Base-by-base conservation (phyloP, 768 basidiomycete species). In the Tylopilus cervinicoccineus region DNA sequence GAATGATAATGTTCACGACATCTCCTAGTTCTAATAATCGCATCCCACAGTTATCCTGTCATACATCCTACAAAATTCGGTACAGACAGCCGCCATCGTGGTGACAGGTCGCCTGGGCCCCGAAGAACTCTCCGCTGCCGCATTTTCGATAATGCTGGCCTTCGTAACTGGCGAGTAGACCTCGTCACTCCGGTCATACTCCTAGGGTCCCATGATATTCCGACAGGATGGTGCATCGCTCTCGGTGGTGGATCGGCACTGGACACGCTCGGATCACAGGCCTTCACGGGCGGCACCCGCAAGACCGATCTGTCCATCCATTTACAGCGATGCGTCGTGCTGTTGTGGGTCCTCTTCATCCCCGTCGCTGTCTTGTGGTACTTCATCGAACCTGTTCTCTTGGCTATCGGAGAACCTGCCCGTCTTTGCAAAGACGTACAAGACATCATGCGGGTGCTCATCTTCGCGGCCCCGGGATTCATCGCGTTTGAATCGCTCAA, bases 201-300 rank as follows among this genome's bases (percentile, higher is more conserved):
- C 58, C 50, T 60, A 69, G 73, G 77, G 76, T 82, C 79, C 78
- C 76, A 79, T 73, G 61, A 78, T 71, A 57, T 62, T 60, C 43
- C 49, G 57, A 48, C 64, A 88, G 86, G 86, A 33, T 88, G 86
- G 84, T 81, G 79, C 58, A 73, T 88, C 47, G 86, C 85, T 11
- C 74, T 88, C 17, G 86, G 86, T 13, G 86, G 86, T n/a, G 83
- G 85, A 0, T 86, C 85, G 4, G 85, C 84, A 8, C 72, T 88
- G 29, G 86, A 88, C 61, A 89, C 88, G 0, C 71, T 88, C 47
- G 86, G 86, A 33, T 88, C 87, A 1, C 84, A 86, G 57, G 78
- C 87, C 2, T 90, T 82, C 66, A 88, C 85, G 12, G 83, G 83
- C 22, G 77, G 81, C 28, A 68, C 57, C 48, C 72, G 62, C 42